Conservation (phyloP, 768 basidiomycete species). For the Sporobolomyces pararoseus region DNA sequence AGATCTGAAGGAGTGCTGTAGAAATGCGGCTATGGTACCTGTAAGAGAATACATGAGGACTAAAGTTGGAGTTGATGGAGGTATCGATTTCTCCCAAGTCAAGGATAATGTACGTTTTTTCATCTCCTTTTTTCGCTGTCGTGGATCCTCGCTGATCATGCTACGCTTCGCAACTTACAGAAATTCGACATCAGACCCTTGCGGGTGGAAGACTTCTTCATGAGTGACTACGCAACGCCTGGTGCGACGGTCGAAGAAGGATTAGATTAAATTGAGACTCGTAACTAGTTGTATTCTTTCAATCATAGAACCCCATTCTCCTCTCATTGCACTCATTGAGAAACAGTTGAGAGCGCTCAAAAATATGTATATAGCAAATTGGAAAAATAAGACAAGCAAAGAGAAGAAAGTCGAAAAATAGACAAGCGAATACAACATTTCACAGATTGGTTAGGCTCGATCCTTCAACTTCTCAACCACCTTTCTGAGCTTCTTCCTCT, state of each 20-base stretch:
- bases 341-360: not conserved
- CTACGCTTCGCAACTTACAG: conserved; percentile 50
- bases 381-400: not conserved
- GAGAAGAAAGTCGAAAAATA: not conserved
- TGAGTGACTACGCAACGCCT: conserved; percentile 18
- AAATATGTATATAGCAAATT: too few relatives aligned
- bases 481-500: conserved; percentile 51
- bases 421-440: not conserved
- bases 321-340: too few relatives aligned
- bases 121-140: not conserved
- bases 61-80: conserved; percentile 28
- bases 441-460: not conserved
- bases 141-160: not conserved
- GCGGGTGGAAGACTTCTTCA: conserved; percentile 64
- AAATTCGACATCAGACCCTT: conserved; percentile 75
- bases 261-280: conserved; percentile 4
- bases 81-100: conserved; percentile 40
- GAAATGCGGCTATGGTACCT: conserved; percentile 81
- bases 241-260: conserved; percentile 12
- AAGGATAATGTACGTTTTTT: conserved; percentile 50
- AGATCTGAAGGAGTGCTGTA: conserved; percentile 84
- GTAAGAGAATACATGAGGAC: conserved; percentile 71
- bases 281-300: too few relatives aligned
- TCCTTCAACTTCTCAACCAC: conserved; percentile 18
- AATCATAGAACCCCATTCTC: not conserved